Conservation (phyloP, 202 grass and related monocot genomes). For the Schoenoplectus triqueter region DNA sequence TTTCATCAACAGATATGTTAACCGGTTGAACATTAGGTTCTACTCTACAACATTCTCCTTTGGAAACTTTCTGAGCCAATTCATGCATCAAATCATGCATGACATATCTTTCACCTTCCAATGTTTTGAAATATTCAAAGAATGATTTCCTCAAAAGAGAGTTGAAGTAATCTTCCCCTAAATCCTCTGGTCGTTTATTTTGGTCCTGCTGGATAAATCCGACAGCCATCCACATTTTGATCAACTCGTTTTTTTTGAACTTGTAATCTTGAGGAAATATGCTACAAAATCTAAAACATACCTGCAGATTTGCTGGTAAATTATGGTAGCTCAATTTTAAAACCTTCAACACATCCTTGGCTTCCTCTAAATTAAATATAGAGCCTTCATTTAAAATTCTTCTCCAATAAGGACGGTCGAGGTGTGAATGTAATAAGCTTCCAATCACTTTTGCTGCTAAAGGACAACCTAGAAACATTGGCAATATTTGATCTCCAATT, state of each 20-base stretch:
- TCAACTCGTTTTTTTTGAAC: background rate
- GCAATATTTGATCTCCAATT: slow-evolving; percentile 15
- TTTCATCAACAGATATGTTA: slow-evolving; percentile 26
- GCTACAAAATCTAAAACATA: slow-evolving; percentile 52
- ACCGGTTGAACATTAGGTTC: background rate
- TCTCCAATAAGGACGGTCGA: slow-evolving; percentile 10
- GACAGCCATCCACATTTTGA: slow-evolving; percentile 32
- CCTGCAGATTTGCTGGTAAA: slow-evolving; percentile 14
- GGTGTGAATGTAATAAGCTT: background rate
- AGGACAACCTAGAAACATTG: slow-evolving; percentile 10
- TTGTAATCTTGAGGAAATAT: background rate
- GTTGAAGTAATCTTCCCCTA: slow-evolving; percentile 47
- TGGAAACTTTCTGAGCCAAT: slow-evolving; percentile 48
- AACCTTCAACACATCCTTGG: slow-evolving; percentile 15
- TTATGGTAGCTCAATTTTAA: background rate
- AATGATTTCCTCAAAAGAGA: slow-evolving; percentile 49
- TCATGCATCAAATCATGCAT: slow-evolving; percentile 61
- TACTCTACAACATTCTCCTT: slow-evolving; percentile 43
- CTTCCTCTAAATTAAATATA: background rate
- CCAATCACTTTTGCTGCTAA: background rate
- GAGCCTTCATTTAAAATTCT: background rate
- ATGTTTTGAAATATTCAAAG: slow-evolving; percentile 31
- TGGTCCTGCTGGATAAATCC: slow-evolving; percentile 43
- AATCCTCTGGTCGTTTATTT: slow-evolving; percentile 28
- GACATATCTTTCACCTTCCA: slow-evolving; percentile 29